Evolutionary conservation across 2,329 filamentous ascomycete species (phyloP).

Genomic region (Colletotrichum sp.): DNA sequence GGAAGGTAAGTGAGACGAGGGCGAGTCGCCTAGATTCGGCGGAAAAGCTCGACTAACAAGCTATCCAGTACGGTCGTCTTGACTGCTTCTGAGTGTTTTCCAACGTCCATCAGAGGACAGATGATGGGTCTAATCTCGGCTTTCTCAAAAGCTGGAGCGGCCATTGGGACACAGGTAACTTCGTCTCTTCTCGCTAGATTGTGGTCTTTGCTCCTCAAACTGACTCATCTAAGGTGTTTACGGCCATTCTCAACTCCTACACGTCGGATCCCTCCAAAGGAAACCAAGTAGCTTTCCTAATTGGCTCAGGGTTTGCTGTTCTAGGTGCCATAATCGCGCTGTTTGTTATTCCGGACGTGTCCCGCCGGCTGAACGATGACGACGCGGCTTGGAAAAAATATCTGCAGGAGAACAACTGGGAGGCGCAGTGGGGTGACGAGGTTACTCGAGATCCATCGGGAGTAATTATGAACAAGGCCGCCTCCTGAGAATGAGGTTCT

Average conservation of each 20-base stretch:
- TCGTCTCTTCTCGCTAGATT: neutral
- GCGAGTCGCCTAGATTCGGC: neutral
- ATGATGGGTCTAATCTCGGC: slow-evolving; percentile 53
- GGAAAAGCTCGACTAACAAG: neutral
- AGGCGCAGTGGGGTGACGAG: slow-evolving; percentile 31
- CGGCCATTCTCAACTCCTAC: slow-evolving; percentile 51
- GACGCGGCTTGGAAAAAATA: slow-evolving; percentile 34
- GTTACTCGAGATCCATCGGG: slow-evolving; percentile 28
- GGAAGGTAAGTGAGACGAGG: slow-evolving; percentile 37
- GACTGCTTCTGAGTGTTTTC: slow-evolving; percentile 51
- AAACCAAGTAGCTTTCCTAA: slow-evolving; percentile 54
- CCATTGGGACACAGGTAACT: slow-evolving; percentile 47
- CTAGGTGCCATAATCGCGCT: slow-evolving; percentile 48
- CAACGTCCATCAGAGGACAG: slow-evolving; percentile 53
- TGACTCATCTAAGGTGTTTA: slow-evolving; percentile 41
- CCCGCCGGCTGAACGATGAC: slow-evolving; percentile 29
- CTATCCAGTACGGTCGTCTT: slow-evolving; percentile 38
- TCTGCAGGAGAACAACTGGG: slow-evolving; percentile 30
- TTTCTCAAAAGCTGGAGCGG: slow-evolving; percentile 53
- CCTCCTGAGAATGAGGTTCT: neutral
- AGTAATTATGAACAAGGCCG: slow-evolving; percentile 1
- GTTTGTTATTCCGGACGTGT: slow-evolving; percentile 46
- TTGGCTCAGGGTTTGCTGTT: slow-evolving; percentile 53
- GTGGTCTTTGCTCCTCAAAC: neutral
- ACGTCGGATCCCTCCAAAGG: slow-evolving; percentile 43